These are phyloP conservation scores for Metarhizium album DNA, from an alignment of 2,329 filamentous ascomycete genomes.

Conservation along the genomic window DNA sequence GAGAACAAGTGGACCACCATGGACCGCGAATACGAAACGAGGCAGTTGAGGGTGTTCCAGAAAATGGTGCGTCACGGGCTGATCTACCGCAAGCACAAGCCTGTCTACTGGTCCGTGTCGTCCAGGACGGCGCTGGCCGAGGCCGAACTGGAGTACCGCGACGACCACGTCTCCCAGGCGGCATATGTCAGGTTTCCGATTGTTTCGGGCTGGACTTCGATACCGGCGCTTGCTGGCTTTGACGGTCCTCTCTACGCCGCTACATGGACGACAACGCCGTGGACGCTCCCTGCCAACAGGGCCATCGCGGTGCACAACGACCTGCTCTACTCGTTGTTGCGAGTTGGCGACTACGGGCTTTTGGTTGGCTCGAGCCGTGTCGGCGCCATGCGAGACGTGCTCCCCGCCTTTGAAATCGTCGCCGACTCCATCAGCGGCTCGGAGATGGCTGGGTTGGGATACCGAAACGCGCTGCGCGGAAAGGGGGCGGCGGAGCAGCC, in stretches of 20 bases:
- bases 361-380: conserved; percentile 64
- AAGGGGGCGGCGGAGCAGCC: conserved; percentile 46
- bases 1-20: conserved; percentile 67
- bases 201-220: conserved; percentile 23
- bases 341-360: conserved; percentile 45
- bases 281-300: conserved; percentile 89
- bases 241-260: conserved; percentile 56
- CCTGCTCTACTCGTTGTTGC: conserved; percentile 62
- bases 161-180: conserved; percentile 58
- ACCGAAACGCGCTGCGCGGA: conserved; percentile 60
- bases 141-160: conserved; percentile 74
- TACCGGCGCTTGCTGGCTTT: conserved; percentile 27
- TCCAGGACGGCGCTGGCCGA: conserved; percentile 72
- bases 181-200: conserved; percentile 78
- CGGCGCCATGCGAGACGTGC: conserved; percentile 40
- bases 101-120: conserved; percentile 79
- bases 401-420: conserved; percentile 43
- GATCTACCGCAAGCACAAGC: conserved; percentile 69
- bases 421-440: conserved; percentile 50
- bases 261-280: conserved; percentile 98
- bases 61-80: conserved; percentile 62
- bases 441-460: conserved; percentile 54
- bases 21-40: conserved; percentile 63
- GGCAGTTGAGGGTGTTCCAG: conserved; percentile 65
- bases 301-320: conserved; percentile 74